Conservation (phyloP, 2,329 filamentous ascomycete genomes). For the Aspergillus sp. region DNA sequence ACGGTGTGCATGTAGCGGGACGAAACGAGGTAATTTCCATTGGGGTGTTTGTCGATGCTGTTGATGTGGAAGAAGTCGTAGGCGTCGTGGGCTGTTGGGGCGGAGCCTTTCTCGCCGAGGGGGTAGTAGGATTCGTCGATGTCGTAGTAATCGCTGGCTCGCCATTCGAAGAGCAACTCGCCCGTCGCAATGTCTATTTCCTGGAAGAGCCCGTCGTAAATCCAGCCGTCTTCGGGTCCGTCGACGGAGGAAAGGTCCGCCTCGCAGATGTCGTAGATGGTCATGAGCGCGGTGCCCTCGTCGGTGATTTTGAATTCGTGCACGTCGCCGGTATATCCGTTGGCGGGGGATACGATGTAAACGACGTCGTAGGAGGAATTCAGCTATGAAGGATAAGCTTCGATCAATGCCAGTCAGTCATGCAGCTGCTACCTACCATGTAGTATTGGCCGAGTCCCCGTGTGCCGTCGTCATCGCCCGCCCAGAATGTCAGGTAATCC, state of each 20-base stretch:
- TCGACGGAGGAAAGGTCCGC: slow-evolving; percentile 45
- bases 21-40: slow-evolving; percentile 5
- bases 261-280: slow-evolving; percentile 44
- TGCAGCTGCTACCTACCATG: slow-evolving; percentile 27
- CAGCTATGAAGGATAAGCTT: slow-evolving; percentile 27
- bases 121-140: slow-evolving; percentile 24
- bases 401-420: slow-evolving; percentile 11
- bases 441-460: slow-evolving; percentile 41
- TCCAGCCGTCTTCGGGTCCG: slow-evolving; percentile 43
- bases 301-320: slow-evolving; percentile 49
- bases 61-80: slow-evolving; percentile 52
- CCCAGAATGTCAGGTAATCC: slow-evolving; percentile 52
- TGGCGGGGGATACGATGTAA: slow-evolving; percentile 25
- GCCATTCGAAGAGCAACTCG: slow-evolving; percentile 50
- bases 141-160: slow-evolving; percentile 45
- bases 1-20: slow-evolving; percentile 42
- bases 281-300: slow-evolving; percentile 45
- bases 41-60: slow-evolving; percentile 55
- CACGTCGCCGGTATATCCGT: slow-evolving; percentile 26
- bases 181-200: slow-evolving; percentile 31
- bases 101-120: slow-evolving; percentile 18
- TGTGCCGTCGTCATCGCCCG: slow-evolving; percentile 50
- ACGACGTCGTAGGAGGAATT: slow-evolving; percentile 35
- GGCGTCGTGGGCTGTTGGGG: slow-evolving; percentile 37
- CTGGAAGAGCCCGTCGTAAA: slow-evolving; percentile 46